Percentiles rank a stretch among this genome's conserved stretches.
Evolutionary conservation across 2,329 filamentous ascomycete species (phyloP).

Genomic region (Penicillium sp.): DNA sequence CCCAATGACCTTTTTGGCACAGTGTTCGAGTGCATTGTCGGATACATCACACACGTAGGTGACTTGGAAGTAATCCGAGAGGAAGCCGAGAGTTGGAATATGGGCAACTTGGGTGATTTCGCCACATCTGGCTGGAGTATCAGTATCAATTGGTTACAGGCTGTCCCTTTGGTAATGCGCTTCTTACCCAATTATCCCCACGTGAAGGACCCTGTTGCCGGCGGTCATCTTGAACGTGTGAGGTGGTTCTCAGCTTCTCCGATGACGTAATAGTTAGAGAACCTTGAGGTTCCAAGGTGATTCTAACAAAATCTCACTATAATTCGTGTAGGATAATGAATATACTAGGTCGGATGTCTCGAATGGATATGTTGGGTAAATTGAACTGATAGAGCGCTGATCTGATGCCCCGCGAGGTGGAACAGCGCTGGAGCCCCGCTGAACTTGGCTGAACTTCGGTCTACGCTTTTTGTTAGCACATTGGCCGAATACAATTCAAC

Average conservation of each 20-base stretch:
- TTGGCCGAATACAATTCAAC: background rate
- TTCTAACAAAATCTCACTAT: background rate
- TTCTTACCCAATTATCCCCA: constrained; percentile 6
- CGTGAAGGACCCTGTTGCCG: constrained; percentile 2
- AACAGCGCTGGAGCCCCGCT: constrained; percentile 1
- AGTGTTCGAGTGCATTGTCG: constrained; percentile 38
- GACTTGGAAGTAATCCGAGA: constrained; percentile 45
- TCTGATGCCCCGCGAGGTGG: constrained; percentile 1
- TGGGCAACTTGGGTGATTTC: constrained; percentile 52
- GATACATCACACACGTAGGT: constrained; percentile 55
- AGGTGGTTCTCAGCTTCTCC: background rate
- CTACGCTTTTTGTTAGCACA: background rate
- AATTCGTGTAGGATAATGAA: background rate
- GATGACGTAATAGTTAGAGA: background rate
- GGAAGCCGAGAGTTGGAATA: constrained; percentile 45
- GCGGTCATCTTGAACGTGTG: background rate
- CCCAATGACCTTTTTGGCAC: constrained; percentile 28
- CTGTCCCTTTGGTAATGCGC: background rate
- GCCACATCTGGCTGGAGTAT: constrained; percentile 36
- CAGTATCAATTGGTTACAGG: background rate
- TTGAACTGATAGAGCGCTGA: background rate
- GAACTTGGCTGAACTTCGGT: background rate
- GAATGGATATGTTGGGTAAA: background rate
- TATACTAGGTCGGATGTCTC: background rate
- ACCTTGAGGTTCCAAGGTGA: background rate